Percentiles rank a stretch among this genome's conserved stretches.
phyloP scores from a whole-genome alignment of 768 basidiomycete species.

The Dacryopinax spathularia region DNA sequence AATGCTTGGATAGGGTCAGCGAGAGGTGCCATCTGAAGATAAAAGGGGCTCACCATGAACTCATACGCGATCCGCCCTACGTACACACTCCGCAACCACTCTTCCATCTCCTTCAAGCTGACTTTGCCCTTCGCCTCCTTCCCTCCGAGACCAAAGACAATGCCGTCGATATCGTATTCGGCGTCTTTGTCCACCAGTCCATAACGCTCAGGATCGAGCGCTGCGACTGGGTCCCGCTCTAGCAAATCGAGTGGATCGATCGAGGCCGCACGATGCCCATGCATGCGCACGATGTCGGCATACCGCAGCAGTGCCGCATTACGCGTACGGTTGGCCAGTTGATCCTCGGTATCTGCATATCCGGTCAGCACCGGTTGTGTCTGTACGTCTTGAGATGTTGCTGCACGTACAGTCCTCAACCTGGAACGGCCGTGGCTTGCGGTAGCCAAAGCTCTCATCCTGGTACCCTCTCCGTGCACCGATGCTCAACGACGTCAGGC shows the following conservation, averaged over 20 bases:
- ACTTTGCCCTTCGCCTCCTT: neutral
- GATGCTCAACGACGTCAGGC: neutral
- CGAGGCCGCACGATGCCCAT: constrained; percentile 64
- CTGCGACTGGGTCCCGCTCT: constrained; percentile 64
- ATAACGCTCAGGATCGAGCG: constrained; percentile 63
- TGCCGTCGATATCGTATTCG: constrained; percentile 62
- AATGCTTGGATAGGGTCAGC: too few relatives aligned
- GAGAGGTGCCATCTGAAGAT: neutral
- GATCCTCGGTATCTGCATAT: constrained; percentile 42
- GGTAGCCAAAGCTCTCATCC: constrained; percentile 67
- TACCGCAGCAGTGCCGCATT: constrained; percentile 77
- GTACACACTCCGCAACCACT: constrained; percentile 62
- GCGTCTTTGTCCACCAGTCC: constrained; percentile 43
- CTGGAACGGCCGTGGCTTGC: constrained; percentile 45
- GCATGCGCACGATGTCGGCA: constrained; percentile 64
- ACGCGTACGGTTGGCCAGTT: constrained; percentile 48
- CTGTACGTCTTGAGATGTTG: neutral
- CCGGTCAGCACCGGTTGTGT: neutral
- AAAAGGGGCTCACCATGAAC: constrained; percentile 39
- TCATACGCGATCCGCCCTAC: constrained; percentile 81
- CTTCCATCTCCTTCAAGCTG: constrained; percentile 15
- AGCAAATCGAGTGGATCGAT: constrained; percentile 84
- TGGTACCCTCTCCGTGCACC: constrained; percentile 34
- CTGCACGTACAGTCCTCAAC: constrained; percentile 55
- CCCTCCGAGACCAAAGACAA: constrained; percentile 33